A percentile compares a stretch with the other conserved stretches of the same genome.
Conservation (phyloP, 2,329 filamentous ascomycete genomes). For the Monosporascus sp. region DNA sequence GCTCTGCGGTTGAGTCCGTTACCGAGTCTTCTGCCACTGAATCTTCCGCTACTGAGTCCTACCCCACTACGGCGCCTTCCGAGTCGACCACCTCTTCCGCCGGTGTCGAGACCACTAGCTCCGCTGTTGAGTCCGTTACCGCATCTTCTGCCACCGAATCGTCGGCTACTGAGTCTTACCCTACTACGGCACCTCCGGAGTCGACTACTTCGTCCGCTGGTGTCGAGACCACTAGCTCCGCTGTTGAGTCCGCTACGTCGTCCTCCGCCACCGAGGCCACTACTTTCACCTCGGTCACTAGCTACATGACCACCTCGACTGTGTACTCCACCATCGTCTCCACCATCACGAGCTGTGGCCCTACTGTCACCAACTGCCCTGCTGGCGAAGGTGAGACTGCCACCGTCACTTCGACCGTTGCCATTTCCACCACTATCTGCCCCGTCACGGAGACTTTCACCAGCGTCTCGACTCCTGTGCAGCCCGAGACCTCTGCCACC, state of each 20-base stretch:
- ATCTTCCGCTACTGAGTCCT: conserved; percentile 15
- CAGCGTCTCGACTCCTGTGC: conserved; percentile 19
- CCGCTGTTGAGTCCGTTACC: conserved; percentile 17
- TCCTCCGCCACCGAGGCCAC: conserved; percentile 4
- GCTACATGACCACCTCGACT: conserved; percentile 42
- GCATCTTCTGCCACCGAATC: conserved; percentile 8
- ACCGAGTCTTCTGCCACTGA: conserved; percentile 7
- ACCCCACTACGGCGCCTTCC: conserved; percentile 3
- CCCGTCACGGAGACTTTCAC: conserved; percentile 52
- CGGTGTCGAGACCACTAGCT: conserved; percentile 7
- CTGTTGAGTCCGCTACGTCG: conserved; percentile 16
- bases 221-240: conserved; percentile 9
- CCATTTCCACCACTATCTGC: conserved; percentile 57
- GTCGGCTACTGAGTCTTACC: conserved; percentile 13
- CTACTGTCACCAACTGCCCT: conserved; percentile 45
- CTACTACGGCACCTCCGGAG: conserved; percentile 4
- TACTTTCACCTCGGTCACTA: conserved; percentile 23
- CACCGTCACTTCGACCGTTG: conserved; percentile 42
- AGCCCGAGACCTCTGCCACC: conserved; percentile 21
- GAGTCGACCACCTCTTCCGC: conserved; percentile 8
- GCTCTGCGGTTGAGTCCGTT: conserved; percentile 1
- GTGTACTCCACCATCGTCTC: conserved; percentile 44
- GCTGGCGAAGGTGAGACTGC: conserved; percentile 40
- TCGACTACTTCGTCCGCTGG: conserved; percentile 7
- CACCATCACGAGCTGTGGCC: conserved; percentile 48